Evolutionary conservation across 2,329 filamentous ascomycete genomes (phyloP).

Genomic region (Scolecobasidium constrictum): DNA sequence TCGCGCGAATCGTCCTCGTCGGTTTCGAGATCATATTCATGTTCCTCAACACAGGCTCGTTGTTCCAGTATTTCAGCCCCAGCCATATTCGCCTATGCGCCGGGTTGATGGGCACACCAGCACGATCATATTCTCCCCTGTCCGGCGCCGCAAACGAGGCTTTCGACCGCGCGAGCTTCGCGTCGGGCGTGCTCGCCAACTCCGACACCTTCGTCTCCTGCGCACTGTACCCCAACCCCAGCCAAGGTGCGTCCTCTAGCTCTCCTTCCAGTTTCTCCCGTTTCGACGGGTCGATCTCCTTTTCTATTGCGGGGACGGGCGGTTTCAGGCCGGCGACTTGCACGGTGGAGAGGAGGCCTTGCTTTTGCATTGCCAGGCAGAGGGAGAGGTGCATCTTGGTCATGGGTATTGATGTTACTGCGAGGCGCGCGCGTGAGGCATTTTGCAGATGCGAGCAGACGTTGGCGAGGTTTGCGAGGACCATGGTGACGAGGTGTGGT

Average conservation of each 20-base stretch:
- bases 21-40: conserved; percentile 62
- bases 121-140: conserved; percentile 1
- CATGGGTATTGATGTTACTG: conserved; percentile 71
- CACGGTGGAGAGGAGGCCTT: conserved; percentile 72
- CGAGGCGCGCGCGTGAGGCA: conserved; percentile 70
- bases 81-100: conserved; percentile 72
- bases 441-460: conserved; percentile 90
- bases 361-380: conserved; percentile 65
- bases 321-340: conserved; percentile 51
- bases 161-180: neutral
- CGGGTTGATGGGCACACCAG: conserved; percentile 45
- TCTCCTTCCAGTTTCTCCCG: conserved; percentile 21
- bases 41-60: conserved; percentile 62
- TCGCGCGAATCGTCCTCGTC: conserved; percentile 55
- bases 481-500: conserved; percentile 43
- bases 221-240: conserved; percentile 24
- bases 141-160: conserved; percentile 8
- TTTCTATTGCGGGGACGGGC: conserved; percentile 13
- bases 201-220: conserved; percentile 23
- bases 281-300: conserved; percentile 16
- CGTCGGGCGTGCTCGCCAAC: neutral
- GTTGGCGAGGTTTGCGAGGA: conserved; percentile 63
- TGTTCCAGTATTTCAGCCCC: conserved; percentile 81
- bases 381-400: conserved; percentile 71
- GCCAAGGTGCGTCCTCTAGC: conserved; percentile 30